Conservation (phyloP, 441 rosid species). For the Brassica balearica region DNA sequence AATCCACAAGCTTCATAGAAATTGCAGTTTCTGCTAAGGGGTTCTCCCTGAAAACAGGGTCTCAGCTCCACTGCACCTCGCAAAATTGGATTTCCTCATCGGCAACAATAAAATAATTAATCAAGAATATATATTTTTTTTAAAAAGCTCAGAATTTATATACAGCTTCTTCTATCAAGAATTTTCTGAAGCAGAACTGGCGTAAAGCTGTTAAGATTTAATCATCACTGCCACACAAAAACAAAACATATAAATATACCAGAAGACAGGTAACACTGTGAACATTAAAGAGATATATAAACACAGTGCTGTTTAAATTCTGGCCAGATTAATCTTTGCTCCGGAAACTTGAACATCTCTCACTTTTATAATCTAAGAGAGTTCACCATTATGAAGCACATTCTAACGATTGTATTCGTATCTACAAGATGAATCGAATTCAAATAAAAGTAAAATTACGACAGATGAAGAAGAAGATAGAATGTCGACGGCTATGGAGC, state of each 20-base stretch:
- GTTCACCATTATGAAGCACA: conserved; percentile 79
- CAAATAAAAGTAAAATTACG: no score
- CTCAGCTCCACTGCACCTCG: conserved; percentile 6
- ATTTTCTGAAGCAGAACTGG: not conserved
- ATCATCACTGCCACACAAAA: not conserved
- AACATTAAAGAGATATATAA: conserved; percentile 19
- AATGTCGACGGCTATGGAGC: no score
- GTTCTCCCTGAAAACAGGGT: conserved; percentile 9
- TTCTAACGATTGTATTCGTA: no score
- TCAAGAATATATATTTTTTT: not conserved
- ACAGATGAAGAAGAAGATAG: no score
- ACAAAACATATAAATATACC: conserved; percentile 46
- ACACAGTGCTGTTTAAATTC: conserved; percentile 69
- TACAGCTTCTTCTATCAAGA: conserved; percentile 44
- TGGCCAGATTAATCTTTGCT: conserved; percentile 67
- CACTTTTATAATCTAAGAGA: conserved; percentile 43
- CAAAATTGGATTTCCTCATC: not conserved
- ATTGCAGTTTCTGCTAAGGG: not conserved
- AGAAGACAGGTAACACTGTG: conserved; percentile 85
- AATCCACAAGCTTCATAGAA: no score
- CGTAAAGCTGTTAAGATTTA: not conserved
- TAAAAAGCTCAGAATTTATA: not conserved
- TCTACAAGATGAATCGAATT: no score
- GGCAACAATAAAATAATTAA: not conserved
- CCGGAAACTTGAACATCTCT: conserved; percentile 83